These are phyloP conservation scores for Pelargonium australe DNA, from an alignment of 441 rosid genomes.

Conservation along the genomic window DNA sequence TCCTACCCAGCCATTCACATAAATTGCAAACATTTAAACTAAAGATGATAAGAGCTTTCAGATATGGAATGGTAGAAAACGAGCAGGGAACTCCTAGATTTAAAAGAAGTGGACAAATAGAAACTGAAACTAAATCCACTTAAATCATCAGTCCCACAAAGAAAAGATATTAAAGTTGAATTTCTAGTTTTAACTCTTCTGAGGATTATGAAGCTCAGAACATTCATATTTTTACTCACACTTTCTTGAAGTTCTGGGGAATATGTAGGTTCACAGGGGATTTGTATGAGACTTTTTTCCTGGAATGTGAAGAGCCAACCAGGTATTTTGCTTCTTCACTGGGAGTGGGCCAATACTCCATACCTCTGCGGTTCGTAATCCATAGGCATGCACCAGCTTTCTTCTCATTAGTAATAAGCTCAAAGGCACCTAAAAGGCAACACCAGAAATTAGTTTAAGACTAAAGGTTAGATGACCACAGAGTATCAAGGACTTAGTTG, in stretches of 20 bases:
- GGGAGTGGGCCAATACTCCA: slow-evolving; percentile 92
- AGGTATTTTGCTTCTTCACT: slow-evolving; percentile 61
- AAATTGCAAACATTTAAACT: neutral
- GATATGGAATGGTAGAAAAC: neutral
- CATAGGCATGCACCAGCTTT: slow-evolving; percentile 89
- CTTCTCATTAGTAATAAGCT: slow-evolving; percentile 70
- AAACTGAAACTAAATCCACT: neutral
- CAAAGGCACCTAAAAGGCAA: slow-evolving; percentile 60
- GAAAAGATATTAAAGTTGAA: neutral
- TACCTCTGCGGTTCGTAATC: slow-evolving; percentile 81
- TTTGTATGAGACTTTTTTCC: slow-evolving; percentile 31
- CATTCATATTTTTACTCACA: slow-evolving; percentile 45
- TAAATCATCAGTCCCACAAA: neutral
- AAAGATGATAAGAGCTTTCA: slow-evolving; percentile 7
- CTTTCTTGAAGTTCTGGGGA: slow-evolving; percentile 73
- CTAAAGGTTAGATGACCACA: neutral
- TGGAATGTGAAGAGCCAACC: slow-evolving; percentile 39
- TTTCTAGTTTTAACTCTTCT: neutral
- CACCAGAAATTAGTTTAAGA: slow-evolving; percentile 12
- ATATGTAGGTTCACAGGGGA: slow-evolving; percentile 40
- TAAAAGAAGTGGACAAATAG: neutral
- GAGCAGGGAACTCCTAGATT: neutral
- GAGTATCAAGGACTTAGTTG: neutral
- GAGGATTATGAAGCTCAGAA: neutral
- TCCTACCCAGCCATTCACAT: neutral